Conservation (phyloP, 2,329 filamentous ascomycete species). For the Aspergillus japonicus region DNA sequence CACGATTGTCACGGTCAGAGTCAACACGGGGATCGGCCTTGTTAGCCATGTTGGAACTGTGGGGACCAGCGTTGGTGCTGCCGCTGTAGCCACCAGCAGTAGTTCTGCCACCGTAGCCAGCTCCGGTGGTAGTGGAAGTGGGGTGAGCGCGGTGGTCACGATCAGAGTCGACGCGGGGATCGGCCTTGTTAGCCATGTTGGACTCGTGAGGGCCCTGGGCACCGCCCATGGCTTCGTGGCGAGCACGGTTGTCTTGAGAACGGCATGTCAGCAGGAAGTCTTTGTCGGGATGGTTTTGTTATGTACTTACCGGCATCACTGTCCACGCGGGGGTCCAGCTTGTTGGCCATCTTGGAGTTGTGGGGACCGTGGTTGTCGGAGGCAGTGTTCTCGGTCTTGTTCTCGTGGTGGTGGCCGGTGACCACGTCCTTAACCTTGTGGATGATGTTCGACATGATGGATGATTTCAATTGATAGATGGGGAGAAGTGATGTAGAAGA, state of each 20-base stretch:
- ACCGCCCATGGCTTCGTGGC: conserved; percentile 1
- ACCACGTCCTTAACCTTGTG: conserved; percentile 49
- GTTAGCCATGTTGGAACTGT: conserved; percentile 33
- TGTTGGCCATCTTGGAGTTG: conserved; percentile 18
- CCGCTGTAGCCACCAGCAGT: conserved; percentile 7
- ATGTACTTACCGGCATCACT: conserved; percentile 15
- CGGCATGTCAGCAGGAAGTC: not conserved
- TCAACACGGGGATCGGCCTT: conserved; percentile 20
- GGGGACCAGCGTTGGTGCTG: conserved; percentile 13
- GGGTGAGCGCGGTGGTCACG: conserved; percentile 13
- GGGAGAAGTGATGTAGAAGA: not conserved
- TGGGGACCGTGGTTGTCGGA: conserved; percentile 18
- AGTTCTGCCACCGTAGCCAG: not conserved
- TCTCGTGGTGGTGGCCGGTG: conserved; percentile 26
- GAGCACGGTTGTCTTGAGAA: conserved; percentile 10
- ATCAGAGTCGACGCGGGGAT: conserved; percentile 20
- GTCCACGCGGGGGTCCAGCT: conserved; percentile 22
- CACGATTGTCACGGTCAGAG: conserved; percentile 15
- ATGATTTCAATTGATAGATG: not conserved
- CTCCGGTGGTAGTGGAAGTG: not conserved
- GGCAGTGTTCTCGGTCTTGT: conserved; percentile 10
- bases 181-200: conserved; percentile 20
- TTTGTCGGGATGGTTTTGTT: no score
- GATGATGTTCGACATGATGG: conserved; percentile 44
- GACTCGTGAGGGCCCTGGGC: conserved; percentile 4